A percentile compares a stretch with the other conserved stretches of the same genome.
These are phyloP conservation scores for Corrigiola litoralis DNA, from an alignment of 179 eudicot species.

Conservation along the genomic window DNA sequence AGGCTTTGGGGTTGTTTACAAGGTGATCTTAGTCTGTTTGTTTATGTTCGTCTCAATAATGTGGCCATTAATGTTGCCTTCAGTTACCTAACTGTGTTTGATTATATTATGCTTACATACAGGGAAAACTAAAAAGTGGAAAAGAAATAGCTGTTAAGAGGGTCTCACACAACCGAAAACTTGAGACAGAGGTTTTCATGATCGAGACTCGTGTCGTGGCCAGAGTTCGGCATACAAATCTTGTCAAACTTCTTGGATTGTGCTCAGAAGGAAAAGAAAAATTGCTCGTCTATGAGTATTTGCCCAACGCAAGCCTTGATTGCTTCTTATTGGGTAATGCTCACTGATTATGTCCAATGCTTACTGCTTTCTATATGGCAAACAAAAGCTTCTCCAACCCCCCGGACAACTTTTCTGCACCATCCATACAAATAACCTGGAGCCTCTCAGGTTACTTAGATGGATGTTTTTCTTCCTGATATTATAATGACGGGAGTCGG, in stretches of 20 bases:
- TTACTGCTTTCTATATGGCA: no score
- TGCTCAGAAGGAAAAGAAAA: neutral
- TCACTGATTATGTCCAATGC: neutral
- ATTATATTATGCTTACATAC: neutral
- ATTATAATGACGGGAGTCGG: no score
- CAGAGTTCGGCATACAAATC: slow-evolving; percentile 3
- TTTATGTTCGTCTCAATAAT: no score
- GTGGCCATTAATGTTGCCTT: neutral
- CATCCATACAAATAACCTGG: no score
- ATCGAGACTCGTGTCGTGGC: slow-evolving; percentile 5
- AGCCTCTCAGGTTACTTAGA: no score
- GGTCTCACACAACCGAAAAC: neutral
- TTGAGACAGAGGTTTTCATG: neutral
- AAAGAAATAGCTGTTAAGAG: slow-evolving; percentile 9
- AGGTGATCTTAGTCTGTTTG: neutral
- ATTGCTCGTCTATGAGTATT: slow-evolving; percentile 1
- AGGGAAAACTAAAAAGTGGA: slow-evolving; percentile 2
- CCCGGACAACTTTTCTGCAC: no score
- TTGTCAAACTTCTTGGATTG: neutral
- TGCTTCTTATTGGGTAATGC: neutral
- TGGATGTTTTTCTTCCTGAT: no score
- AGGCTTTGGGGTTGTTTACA: slow-evolving; percentile 8
- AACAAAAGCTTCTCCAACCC: no score
- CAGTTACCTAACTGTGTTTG: no score
- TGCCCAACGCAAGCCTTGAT: slow-evolving; percentile 4